These are phyloP conservation scores for Alloteropsis semialata DNA, from an alignment of 176 grass and related monocot species.

Conservation along the genomic window DNA sequence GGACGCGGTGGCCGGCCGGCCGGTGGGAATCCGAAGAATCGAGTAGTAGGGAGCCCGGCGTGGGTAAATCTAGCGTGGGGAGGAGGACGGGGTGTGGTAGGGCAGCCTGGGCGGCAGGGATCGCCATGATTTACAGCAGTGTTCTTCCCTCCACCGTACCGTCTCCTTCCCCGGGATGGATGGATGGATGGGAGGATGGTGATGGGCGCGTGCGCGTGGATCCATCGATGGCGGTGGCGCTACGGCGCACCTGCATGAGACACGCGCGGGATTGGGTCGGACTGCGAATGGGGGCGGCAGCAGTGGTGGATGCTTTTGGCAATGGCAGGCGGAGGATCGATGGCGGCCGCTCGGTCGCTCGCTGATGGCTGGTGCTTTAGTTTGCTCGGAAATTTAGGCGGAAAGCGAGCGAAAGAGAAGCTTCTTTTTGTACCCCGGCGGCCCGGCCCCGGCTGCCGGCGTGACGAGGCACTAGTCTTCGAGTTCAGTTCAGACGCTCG, in stretches of 20 bases:
- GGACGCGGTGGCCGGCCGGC: neutral
- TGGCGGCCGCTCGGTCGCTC: neutral
- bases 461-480: no score
- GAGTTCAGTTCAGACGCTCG: no score
- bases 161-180: no score
- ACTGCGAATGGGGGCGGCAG: neutral
- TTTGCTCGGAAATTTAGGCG: slow-evolving; percentile 3
- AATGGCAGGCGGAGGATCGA: neutral
- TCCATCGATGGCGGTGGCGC: neutral
- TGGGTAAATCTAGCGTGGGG: neutral
- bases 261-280: neutral
- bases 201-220: neutral
- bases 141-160: no score
- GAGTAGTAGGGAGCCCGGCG: slow-evolving; percentile 21
- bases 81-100: neutral
- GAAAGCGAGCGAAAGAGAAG: neutral
- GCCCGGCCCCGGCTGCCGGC: no score
- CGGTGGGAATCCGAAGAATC: neutral
- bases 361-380: neutral
- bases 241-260: neutral
- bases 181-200: no score
- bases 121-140: no score
- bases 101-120: neutral
- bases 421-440: neutral
- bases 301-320: neutral